These are phyloP conservation scores for Nissolia schottii DNA, from an alignment of 306 rosid species.

Conservation along the genomic window DNA sequence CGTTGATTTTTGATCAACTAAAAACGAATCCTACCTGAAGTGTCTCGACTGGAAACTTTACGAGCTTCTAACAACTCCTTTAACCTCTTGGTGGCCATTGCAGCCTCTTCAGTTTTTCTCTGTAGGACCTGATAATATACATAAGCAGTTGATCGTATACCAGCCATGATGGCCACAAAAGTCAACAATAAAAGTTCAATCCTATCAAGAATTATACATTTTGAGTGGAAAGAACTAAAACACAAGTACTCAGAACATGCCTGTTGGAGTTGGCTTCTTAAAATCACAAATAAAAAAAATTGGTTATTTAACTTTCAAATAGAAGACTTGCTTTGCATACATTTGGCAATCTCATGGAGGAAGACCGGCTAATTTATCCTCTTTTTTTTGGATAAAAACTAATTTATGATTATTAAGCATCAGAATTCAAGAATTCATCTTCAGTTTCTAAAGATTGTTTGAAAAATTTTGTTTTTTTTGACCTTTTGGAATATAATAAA, in stretches of 20 bases:
- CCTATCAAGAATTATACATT: neutral
- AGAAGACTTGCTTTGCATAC: neutral
- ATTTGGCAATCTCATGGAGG: constrained; percentile 1
- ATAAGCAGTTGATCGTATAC: neutral
- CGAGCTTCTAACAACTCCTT: constrained; percentile 99
- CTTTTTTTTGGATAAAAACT: too few relatives aligned
- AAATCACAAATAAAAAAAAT: neutral
- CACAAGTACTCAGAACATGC: neutral
- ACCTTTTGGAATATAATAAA: neutral
- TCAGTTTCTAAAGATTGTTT: neutral
- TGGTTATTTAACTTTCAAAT: neutral
- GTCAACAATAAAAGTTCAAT: constrained; percentile 1
- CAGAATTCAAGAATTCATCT: neutral
- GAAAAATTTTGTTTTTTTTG: neutral
- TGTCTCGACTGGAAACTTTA: constrained; percentile 83
- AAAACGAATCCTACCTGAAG: constrained; percentile 50
- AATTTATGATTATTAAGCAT: too few relatives aligned
- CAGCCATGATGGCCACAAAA: constrained; percentile 13
- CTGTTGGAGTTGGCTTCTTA: neutral
- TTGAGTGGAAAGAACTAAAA: neutral
- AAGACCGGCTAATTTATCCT: neutral
- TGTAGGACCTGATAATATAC: constrained; percentile 79
- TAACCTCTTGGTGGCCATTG: constrained; percentile 98
- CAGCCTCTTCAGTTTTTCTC: constrained; percentile 99
- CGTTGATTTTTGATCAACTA: neutral